Evolutionary conservation across 1,284 basidiomycete genomes (phyloP), one percentile per base, ranked within the genome.

Genomic region (Pholiota adiposa): DNA sequence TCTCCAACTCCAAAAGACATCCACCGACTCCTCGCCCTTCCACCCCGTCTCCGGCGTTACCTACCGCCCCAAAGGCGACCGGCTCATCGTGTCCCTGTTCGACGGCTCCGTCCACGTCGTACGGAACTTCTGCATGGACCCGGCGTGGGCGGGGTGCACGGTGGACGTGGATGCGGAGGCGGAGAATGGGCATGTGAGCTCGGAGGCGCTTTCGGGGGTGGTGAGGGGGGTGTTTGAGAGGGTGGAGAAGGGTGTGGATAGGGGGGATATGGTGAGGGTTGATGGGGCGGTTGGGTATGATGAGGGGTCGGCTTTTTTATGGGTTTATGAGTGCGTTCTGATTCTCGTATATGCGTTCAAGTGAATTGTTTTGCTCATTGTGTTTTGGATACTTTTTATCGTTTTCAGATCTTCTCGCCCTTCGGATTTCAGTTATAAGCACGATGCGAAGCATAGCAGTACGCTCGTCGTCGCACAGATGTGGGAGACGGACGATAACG

Each of bases 401-500:
- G 23, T 56, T 29, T 52, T 14, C 63, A 91, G 89, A 70, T 76
- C 79, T 23, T 74, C 75, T 43, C 79, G 82, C 44, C 88, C 89
- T 0, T 81, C 82, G 0, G 89, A 92, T 71, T 90, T 91, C 68
- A 89, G 84, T 70, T 92, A 91, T 76, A 91, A 89, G 60, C 86
- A 88, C 62, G 89, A 91, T 68, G 87, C 90, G 1, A 85, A 83
- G 67, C 87, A 88, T 63, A 81, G 78, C 65, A 86, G 79, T 66
- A 82, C 81, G 62, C 73, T 92, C 34, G 72, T 90, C 33, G 79
- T 86, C 14, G 79, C 87, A 4, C 77, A 78, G 48, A 64, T 90
- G 54, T 87, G 83, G 83, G 68, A 78, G 21, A 73, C 75, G 18
- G 54, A 58, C 1, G 69, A 73, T 56, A 73, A 78, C 59, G 73